phyloP scores from a whole-genome alignment of 169 alveolate species.

The Babesia ovata region DNA sequence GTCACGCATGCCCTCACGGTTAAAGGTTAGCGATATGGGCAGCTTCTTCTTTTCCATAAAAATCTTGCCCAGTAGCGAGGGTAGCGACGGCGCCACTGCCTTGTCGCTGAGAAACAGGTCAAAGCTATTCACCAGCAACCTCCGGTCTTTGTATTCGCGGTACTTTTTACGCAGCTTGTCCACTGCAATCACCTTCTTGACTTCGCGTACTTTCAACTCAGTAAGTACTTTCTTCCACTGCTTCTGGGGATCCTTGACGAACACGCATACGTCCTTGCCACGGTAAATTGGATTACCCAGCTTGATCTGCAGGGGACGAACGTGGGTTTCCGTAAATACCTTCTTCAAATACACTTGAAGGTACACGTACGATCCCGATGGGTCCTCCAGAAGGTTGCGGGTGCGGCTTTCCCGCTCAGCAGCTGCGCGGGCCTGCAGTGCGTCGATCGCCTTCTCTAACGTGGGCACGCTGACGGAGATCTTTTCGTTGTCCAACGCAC shows the following conservation, averaged over 20 bases:
- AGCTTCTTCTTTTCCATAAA: conserved; percentile 66
- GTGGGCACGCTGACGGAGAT: conserved; percentile 22
- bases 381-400: conserved; percentile 50
- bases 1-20: conserved; percentile 17
- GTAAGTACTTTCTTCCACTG: conserved; percentile 50
- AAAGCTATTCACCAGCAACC: conserved; percentile 45
- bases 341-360: conserved; percentile 42
- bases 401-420: conserved; percentile 25
- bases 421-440: conserved; percentile 45
- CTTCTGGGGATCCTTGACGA: conserved; percentile 69
- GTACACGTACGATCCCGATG: conserved; percentile 37
- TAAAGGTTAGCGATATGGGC: conserved; percentile 41
- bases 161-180: conserved; percentile 57
- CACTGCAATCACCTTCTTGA: conserved; percentile 65
- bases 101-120: conserved; percentile 66
- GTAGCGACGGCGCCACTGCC: conserved; percentile 62
- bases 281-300: conserved; percentile 52
- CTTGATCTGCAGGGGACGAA: conserved; percentile 49
- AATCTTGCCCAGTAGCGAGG: conserved; percentile 59
- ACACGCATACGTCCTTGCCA: conserved; percentile 59
- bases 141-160: conserved; percentile 47
- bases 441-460: conserved; percentile 41
- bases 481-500: conserved; percentile 45
- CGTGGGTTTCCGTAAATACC: conserved; percentile 50
- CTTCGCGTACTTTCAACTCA: conserved; percentile 49